Percentiles rank a stretch among this genome's conserved stretches.
Conservation (phyloP, 2,329 filamentous ascomycete species). For the Juglanconis sp. region DNA sequence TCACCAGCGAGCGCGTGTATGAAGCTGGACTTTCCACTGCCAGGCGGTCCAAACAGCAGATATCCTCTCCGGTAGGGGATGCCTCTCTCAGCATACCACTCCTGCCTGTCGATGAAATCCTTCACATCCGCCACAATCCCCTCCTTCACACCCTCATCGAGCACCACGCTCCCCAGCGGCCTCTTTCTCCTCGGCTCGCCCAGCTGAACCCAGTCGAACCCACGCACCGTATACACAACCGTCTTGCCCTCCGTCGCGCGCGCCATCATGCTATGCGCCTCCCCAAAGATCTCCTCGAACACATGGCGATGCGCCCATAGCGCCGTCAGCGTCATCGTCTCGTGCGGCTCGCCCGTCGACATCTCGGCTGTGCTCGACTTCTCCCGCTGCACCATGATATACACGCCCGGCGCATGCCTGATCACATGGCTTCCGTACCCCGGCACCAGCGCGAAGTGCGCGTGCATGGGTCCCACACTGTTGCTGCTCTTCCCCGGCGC, state of each 20-base stretch:
- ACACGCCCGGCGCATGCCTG: conserved; percentile 74
- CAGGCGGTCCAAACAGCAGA: conserved; percentile 82
- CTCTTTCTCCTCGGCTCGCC: conserved; percentile 83
- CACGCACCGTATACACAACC: conserved; percentile 80
- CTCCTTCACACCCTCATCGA: conserved; percentile 82
- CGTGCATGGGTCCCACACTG: conserved; percentile 65
- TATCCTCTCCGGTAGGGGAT: conserved; percentile 91
- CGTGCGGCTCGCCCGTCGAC: conserved; percentile 84
- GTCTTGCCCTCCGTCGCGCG: conserved; percentile 89
- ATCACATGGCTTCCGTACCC: conserved; percentile 88
- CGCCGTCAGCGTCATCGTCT: conserved; percentile 88
- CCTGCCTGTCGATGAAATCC: conserved; percentile 74
- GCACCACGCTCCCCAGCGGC: conserved; percentile 80
- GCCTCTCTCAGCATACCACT: conserved; percentile 92
- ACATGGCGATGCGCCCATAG: conserved; percentile 85
- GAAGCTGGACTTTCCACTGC: conserved; percentile 92
- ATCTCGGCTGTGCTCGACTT: conserved; percentile 81
- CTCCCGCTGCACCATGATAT: conserved; percentile 81
- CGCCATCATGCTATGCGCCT: conserved; percentile 78
- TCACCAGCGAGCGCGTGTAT: conserved; percentile 94
- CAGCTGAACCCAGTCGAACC: conserved; percentile 80
- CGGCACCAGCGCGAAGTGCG: conserved; percentile 83
- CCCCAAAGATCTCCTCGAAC: conserved; percentile 84
- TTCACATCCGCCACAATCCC: conserved; percentile 74
- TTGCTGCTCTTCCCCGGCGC: conserved; percentile 62